Percentiles rank a stretch among this genome's conserved stretches.
Conservation (phyloP, 2,329 filamentous ascomycete species). For the Colletotrichum zoysiae region DNA sequence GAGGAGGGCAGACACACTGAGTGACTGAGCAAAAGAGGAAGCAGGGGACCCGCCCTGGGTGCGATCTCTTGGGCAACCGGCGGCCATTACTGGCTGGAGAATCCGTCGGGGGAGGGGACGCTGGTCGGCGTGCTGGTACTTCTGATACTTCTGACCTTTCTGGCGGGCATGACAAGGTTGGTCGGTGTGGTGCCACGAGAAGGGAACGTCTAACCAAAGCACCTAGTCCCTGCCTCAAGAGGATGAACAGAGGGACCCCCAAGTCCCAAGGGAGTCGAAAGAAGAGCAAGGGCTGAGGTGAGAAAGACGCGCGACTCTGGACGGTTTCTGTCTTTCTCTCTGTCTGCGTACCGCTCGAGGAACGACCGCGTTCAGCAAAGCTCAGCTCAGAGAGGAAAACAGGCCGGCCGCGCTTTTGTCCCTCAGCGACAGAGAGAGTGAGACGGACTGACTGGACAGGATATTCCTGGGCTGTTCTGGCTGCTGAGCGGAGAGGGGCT, state of each 20-base stretch:
- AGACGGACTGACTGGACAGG: conserved; percentile 6
- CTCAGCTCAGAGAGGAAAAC: conserved; percentile 10
- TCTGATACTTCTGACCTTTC: conserved; percentile 31
- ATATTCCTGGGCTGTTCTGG: not conserved
- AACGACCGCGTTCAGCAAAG: not conserved
- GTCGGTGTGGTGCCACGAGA: conserved; percentile 27
- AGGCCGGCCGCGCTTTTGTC: not conserved
- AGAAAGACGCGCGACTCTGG: not conserved
- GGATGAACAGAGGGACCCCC: not conserved
- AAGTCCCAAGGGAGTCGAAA: not conserved
- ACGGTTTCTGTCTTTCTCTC: not conserved
- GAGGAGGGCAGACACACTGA: conserved; percentile 10
- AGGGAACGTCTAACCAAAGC: conserved; percentile 15
- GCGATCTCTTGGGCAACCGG: conserved; percentile 36
- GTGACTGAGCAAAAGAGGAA: conserved; percentile 32
- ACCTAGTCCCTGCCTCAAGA: conserved; percentile 17
- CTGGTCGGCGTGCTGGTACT: conserved; percentile 17
- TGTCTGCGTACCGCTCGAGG: not conserved
- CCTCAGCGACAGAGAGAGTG: conserved; percentile 5
- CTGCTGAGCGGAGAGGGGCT: conserved; percentile 11
- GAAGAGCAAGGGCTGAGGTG: not conserved
- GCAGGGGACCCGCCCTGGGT: conserved; percentile 27
- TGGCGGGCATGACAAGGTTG: conserved; percentile 25
- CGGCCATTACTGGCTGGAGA: conserved; percentile 36
- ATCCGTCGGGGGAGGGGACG: conserved; percentile 11